Evolutionary conservation across 176 grass and related monocot genomes (phyloP).

Genomic region (Musa troglodytarum): DNA sequence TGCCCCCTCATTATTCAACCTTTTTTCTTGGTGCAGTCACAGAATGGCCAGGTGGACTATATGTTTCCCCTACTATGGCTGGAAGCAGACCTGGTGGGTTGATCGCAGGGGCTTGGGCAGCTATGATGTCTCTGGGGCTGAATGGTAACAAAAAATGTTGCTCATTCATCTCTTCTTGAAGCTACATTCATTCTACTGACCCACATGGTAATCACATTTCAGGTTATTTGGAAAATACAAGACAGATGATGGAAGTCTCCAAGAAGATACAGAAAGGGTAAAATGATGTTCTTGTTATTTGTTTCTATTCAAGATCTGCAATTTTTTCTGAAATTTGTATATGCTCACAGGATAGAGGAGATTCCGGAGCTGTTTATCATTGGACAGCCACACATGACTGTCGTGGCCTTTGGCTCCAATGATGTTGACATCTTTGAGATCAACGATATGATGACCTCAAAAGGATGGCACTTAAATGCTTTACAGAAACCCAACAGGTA

Average conservation of each 20-base stretch:
- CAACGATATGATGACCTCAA: slow-evolving; percentile 89
- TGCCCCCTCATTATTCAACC: neutral
- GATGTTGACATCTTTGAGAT: slow-evolving; percentile 88
- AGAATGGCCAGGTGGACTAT: slow-evolving; percentile 94
- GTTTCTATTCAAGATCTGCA: neutral
- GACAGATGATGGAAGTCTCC: slow-evolving; percentile 76
- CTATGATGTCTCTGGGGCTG: slow-evolving; percentile 87
- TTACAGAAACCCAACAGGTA: slow-evolving; percentile 66
- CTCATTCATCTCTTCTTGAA: slow-evolving; percentile 14
- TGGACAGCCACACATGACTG: slow-evolving; percentile 78
- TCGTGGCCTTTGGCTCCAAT: slow-evolving; percentile 77
- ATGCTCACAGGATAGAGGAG: slow-evolving; percentile 51
- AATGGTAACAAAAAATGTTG: slow-evolving; percentile 46
- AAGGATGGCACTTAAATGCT: slow-evolving; percentile 94
- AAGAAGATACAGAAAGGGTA: slow-evolving; percentile 95
- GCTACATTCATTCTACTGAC: slow-evolving; percentile 2
- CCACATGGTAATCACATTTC: slow-evolving; percentile 16
- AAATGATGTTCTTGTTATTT: slow-evolving; percentile 18
- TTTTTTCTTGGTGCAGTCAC: slow-evolving; percentile 51
- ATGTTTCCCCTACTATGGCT: slow-evolving; percentile 90
- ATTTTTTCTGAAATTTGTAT: neutral
- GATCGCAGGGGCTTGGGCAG: slow-evolving; percentile 90
- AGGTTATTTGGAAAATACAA: slow-evolving; percentile 88
- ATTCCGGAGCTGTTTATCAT: slow-evolving; percentile 73
- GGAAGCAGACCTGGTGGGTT: slow-evolving; percentile 89